These are phyloP conservation scores for Polytrichum formosum DNA, from an alignment of 225 moss, liverwort and hornwort species.

Conservation along the genomic window DNA sequence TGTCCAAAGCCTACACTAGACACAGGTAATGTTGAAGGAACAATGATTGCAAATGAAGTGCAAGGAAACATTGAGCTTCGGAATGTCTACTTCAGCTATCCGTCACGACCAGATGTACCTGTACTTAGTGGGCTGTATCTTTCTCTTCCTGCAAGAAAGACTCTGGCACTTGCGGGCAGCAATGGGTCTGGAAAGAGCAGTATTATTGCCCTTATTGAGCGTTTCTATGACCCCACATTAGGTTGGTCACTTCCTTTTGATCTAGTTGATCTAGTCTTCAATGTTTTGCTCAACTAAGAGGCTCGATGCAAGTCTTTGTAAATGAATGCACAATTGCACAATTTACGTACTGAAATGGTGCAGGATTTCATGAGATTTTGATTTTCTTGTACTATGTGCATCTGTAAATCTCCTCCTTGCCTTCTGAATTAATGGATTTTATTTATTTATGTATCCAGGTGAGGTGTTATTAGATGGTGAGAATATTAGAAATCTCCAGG, in stretches of 20 bases:
- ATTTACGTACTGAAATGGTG: no score
- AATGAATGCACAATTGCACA: no score
- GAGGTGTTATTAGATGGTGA: slow-evolving; percentile 85
- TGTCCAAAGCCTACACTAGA: slow-evolving; percentile 11
- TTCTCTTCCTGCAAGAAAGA: slow-evolving; percentile 74
- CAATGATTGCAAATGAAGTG: slow-evolving; percentile 44
- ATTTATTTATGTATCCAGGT: slow-evolving; percentile 26
- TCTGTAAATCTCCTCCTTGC: no score
- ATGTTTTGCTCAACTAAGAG: no score
- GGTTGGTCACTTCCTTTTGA: slow-evolving; percentile 30
- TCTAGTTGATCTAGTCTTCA: no score
- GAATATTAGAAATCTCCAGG: slow-evolving; percentile 64
- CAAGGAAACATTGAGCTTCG: slow-evolving; percentile 81
- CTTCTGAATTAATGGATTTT: background rate
- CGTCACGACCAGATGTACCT: slow-evolving; percentile 77
- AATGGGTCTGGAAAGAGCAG: slow-evolving; percentile 94
- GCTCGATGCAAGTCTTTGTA: no score
- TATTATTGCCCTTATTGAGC: slow-evolving; percentile 75
- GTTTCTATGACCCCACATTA: slow-evolving; percentile 79
- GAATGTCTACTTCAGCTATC: slow-evolving; percentile 87
- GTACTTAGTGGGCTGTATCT: slow-evolving; percentile 77
- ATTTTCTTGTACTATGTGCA: no score
- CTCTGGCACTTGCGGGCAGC: slow-evolving; percentile 79
- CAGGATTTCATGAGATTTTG: no score
- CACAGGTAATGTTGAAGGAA: slow-evolving; percentile 18